phyloP scores from a whole-genome alignment of 1,284 basidiomycete species.

The Microbotryum silenes-acaulis region DNA sequence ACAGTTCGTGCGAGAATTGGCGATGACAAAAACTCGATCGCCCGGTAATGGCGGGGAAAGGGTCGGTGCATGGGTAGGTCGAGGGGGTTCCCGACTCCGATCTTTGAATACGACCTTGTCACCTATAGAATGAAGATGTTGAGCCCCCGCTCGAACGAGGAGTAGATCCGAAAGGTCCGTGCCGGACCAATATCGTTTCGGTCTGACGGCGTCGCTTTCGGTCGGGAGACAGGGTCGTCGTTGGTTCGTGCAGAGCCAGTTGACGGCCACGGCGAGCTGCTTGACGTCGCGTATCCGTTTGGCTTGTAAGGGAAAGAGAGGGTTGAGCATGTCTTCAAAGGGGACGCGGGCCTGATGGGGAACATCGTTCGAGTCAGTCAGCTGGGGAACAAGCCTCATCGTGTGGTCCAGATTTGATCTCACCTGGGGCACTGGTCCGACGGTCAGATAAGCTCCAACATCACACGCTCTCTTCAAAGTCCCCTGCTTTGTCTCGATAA shows the following conservation, averaged over 20 bases:
- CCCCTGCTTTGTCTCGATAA: constrained; percentile 52
- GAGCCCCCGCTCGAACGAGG: constrained; percentile 47
- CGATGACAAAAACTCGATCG: constrained; percentile 53
- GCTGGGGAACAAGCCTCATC: constrained; percentile 12
- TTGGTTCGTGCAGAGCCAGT: constrained; percentile 86
- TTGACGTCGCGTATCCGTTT: constrained; percentile 55
- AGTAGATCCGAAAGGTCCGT: constrained; percentile 44
- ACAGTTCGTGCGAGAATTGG: constrained; percentile 60
- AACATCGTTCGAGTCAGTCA: constrained; percentile 3
- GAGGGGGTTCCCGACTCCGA: constrained; percentile 24
- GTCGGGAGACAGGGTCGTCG: constrained; percentile 49
- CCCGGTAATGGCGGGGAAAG: constrained; percentile 49
- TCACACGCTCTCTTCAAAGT: constrained; percentile 63
- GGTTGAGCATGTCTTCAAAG: constrained; percentile 28
- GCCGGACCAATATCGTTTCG: constrained; percentile 66
- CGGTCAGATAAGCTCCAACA: constrained; percentile 18
- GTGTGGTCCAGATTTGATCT: constrained; percentile 35
- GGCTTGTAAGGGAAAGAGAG: constrained; percentile 17
- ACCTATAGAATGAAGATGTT: constrained; percentile 39
- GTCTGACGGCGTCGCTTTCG: constrained; percentile 54
- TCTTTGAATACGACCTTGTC: constrained; percentile 39
- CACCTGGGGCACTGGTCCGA: constrained; percentile 43
- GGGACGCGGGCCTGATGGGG: neutral
- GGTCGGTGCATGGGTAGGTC: constrained; percentile 45
- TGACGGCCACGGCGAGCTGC: constrained; percentile 69